A percentile compares a stretch with the other conserved stretches of the same genome.
Evolutionary conservation across 169 alveolate genomes (phyloP).

Genomic region (Babesia microti): DNA sequence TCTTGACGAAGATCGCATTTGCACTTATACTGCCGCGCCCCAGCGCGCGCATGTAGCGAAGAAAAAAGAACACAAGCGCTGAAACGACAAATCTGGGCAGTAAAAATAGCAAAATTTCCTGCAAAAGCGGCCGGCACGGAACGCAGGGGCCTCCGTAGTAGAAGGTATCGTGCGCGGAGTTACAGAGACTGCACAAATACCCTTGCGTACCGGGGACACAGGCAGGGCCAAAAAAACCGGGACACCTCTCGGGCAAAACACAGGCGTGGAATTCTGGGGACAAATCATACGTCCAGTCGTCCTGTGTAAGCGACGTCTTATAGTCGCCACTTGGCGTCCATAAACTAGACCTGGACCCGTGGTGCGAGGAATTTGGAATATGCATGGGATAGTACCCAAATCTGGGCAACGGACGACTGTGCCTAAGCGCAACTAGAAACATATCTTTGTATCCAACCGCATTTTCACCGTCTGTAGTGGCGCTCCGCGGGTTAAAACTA

Average conservation of each 20-base stretch:
- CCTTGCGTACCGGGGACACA: constrained; percentile 58
- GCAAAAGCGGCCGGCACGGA: constrained; percentile 3
- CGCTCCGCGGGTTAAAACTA: no score
- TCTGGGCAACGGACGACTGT: constrained; percentile 19
- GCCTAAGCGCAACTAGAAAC: no score
- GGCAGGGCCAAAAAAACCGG: constrained; percentile 2
- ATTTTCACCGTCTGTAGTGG: no score
- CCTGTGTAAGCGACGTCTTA: no score
- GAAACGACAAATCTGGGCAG: constrained; percentile 4
- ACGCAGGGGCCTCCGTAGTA: constrained; percentile 32
- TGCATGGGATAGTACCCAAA: constrained; percentile 26
- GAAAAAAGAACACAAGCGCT: constrained; percentile 5
- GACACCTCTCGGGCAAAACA: constrained; percentile 25
- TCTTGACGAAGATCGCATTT: constrained; percentile 17
- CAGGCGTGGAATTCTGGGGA: no score
- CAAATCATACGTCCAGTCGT: no score
- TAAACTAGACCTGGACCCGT: neutral
- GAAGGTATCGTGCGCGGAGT: constrained; percentile 9
- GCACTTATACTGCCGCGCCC: neutral
- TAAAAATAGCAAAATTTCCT: constrained; percentile 5
- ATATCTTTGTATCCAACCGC: no score
- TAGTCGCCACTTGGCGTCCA: constrained; percentile 20
- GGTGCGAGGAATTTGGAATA: constrained; percentile 2
- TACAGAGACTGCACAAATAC: constrained; percentile 52
- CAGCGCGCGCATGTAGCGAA: constrained; percentile 5